Evolutionary conservation across 768 basidiomycete species (phyloP), one percentile per base, ranked within the genome.

Genomic region (Astraeus odoratus): DNA sequence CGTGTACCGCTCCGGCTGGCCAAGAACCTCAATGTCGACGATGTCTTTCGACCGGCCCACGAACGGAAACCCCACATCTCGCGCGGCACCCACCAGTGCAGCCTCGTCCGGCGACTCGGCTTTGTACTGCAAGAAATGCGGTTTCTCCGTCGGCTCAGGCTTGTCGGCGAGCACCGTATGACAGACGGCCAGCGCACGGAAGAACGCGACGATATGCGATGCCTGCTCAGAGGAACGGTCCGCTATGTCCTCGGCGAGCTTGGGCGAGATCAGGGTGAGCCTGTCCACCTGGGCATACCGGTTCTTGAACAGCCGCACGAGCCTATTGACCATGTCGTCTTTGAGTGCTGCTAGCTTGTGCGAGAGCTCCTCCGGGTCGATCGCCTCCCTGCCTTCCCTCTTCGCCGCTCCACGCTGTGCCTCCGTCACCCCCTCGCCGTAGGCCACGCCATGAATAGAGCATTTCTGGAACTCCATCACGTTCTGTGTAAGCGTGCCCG

Each of bases 391-490:
- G 8, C 92, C 92, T 51, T 90, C 78, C 1, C 94, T 76, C 42
- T 84, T 84, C 1, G 89, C 91, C 0, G 91, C 86, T 27, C 94
- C 95, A 19, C 90, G 80, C 65, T 94, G 92, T 0, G 94, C 95
- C 64, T 98, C 95, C 0, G 95, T 97, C 48, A 97, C 61, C 7
- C 94, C 94, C 57, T 98, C 95, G 8, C 95, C 95, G 57, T 96
- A 98, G 0, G 80, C 60, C 3, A 88, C 67, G 1, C 93, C 94
- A 43, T 80, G 67, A 47, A 97, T 76, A 0, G 92, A 94, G 56
- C 92, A 96, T 60, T 88, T 93, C 63, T 96, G 91, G 69, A 96
- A 97, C 69, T 95, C 93, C 95, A 97, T 98, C 57, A 95, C 72
- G 68, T 98, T 99, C 66, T 96, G 94, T 0, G 95, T 99, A 39